phyloP scores from a whole-genome alignment of 2,329 filamentous ascomycete genomes.

The Aciculosporium take region DNA sequence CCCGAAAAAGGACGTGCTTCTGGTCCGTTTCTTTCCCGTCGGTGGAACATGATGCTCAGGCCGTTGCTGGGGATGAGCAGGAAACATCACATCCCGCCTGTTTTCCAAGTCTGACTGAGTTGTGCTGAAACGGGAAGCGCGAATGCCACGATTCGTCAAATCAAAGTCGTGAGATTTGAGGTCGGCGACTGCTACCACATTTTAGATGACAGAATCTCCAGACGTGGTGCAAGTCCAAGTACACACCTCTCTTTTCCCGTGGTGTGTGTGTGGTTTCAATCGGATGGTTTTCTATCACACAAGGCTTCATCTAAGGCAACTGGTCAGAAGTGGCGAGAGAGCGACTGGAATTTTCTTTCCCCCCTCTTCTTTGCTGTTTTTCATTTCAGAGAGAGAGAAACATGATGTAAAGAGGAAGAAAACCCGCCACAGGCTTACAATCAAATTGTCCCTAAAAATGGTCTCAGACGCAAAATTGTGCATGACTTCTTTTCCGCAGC shows the following conservation, averaged over 20 bases:
- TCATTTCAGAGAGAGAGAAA: too few relatives aligned
- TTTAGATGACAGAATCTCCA: not conserved
- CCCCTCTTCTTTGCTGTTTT: not conserved
- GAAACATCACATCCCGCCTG: not conserved
- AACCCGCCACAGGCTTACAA: slow-evolving; percentile 1
- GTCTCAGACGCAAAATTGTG: slow-evolving; percentile 36
- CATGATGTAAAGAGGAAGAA: too few relatives aligned
- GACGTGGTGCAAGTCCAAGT: not conserved
- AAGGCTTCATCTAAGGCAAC: slow-evolving; percentile 3
- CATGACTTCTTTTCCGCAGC: slow-evolving; percentile 33
- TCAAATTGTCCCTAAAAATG: slow-evolving; percentile 1
- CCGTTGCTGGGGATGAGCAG: not conserved
- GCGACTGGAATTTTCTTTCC: too few relatives aligned
- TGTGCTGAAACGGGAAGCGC: not conserved
- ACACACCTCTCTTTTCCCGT: not conserved
- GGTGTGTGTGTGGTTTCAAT: not conserved
- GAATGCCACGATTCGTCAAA: not conserved
- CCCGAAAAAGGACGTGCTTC: not conserved
- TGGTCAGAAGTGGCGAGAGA: not conserved
- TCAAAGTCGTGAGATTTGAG: slow-evolving; percentile 4
- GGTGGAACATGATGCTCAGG: not conserved
- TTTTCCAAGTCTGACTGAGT: not conserved
- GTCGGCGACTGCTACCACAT: slow-evolving; percentile 1
- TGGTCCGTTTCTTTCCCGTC: not conserved
- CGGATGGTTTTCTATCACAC: not conserved